Percentiles rank a stretch among this genome's conserved stretches.
These are phyloP conservation scores for Phytophthora citrophthora DNA, from an alignment of 352 stramenopile species.

Conservation along the genomic window DNA sequence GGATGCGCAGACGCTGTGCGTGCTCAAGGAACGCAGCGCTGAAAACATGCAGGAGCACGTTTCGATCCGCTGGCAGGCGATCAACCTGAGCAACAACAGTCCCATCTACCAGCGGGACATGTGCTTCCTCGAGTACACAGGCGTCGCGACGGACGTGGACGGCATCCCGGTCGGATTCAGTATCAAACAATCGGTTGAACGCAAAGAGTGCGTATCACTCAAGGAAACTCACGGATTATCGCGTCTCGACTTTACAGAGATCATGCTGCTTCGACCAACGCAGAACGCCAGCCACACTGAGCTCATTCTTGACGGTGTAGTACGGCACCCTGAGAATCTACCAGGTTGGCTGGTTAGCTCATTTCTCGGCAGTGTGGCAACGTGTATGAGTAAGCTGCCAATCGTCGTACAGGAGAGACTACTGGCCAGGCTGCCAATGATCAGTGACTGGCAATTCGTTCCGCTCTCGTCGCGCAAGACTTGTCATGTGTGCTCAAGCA, in stretches of 20 bases:
- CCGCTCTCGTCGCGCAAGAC: conserved; percentile 54
- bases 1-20: conserved; percentile 64
- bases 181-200: conserved; percentile 61
- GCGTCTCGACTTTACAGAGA: conserved; percentile 56
- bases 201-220: conserved; percentile 65
- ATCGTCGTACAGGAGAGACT: conserved; percentile 59
- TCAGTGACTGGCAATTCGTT: conserved; percentile 59
- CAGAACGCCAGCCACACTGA: conserved; percentile 58
- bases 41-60: conserved; percentile 67
- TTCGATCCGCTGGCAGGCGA: conserved; percentile 74
- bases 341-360: conserved; percentile 46
- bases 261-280: conserved; percentile 53
- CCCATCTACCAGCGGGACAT: conserved; percentile 65
- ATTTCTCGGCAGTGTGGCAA: conserved; percentile 48
- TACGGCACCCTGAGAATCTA: conserved; percentile 47
- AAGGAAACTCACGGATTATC: conserved; percentile 65
- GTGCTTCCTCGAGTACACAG: conserved; percentile 78
- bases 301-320: conserved; percentile 56
- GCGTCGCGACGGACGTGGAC: conserved; percentile 61
- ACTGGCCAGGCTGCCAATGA: conserved; percentile 49
- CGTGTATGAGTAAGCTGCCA: conserved; percentile 52
- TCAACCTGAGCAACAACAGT: conserved; percentile 57
- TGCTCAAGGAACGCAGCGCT: conserved; percentile 53
- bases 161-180: conserved; percentile 66
- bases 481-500: conserved; percentile 65